phyloP scores from a whole-genome alignment of 495 filamentous ascomycete species.

The Pyrenula aspistea region DNA sequence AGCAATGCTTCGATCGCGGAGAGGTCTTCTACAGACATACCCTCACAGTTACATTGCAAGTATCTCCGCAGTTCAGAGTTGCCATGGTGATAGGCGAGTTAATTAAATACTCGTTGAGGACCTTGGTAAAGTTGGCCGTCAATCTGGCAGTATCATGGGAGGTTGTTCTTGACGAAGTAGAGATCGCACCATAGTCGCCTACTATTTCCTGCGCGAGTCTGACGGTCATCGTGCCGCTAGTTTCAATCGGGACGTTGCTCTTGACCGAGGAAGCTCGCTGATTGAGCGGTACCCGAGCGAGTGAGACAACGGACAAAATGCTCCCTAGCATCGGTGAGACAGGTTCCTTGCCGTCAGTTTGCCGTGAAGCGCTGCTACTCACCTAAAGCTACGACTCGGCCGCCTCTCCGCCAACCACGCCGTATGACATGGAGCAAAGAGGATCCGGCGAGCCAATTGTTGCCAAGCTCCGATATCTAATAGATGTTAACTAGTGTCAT shows the following conservation, averaged over 20 bases:
- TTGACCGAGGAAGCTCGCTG: background rate
- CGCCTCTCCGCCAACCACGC: background rate
- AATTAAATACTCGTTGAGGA: background rate
- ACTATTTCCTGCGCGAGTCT: background rate
- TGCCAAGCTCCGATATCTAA: background rate
- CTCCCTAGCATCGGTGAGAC: too few species aligned
- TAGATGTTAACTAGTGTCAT: too few species aligned
- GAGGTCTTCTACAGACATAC: background rate
- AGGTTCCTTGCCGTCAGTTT: too few species aligned
- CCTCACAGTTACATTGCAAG: background rate
- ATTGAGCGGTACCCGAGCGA: background rate
- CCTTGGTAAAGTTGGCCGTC: background rate
- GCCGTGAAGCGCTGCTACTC: too few species aligned
- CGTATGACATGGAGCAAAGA: background rate
- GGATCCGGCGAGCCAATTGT: background rate
- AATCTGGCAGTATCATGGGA: background rate
- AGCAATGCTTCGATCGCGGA: background rate
- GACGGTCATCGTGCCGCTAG: background rate
- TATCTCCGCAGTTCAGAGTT: background rate
- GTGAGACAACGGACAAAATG: background rate
- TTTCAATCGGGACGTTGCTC: background rate
- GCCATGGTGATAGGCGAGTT: background rate
- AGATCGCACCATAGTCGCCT: background rate
- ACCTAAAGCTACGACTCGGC: background rate
- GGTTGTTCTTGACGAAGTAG: background rate